Conservation (phyloP, 768 basidiomycete species). For the Paxillus ammoniavirescens region DNA sequence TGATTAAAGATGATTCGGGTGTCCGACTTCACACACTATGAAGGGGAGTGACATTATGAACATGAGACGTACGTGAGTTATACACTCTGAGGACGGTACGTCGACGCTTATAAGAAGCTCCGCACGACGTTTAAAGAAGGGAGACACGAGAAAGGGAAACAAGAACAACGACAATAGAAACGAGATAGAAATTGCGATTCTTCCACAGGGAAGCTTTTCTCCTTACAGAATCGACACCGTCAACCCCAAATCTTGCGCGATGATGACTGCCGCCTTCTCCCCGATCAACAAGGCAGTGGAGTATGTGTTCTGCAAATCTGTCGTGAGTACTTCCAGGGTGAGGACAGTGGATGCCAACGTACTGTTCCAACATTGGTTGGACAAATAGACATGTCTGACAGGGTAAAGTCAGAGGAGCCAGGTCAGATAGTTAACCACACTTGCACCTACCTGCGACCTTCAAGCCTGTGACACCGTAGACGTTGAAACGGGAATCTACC, state of each 20-base stretch:
- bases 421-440: neutral
- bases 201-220: too few relatives aligned
- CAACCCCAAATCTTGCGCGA: neutral
- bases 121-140: too few relatives aligned
- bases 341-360: neutral
- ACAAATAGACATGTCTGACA: conserved; percentile 35
- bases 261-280: conserved; percentile 31
- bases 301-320: conserved; percentile 34
- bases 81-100: too few relatives aligned
- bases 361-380: conserved; percentile 8
- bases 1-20: too few relatives aligned
- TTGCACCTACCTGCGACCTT: conserved; percentile 54
- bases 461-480: conserved; percentile 57
- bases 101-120: too few relatives aligned
- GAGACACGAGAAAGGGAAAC: too few relatives aligned
- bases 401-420: neutral
- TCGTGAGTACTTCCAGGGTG: neutral
- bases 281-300: conserved; percentile 43
- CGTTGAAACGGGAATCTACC: conserved; percentile 58
- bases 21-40: too few relatives aligned
- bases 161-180: too few relatives aligned
- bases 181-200: too few relatives aligned
- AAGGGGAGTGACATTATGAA: too few relatives aligned
- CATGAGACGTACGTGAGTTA: too few relatives aligned
- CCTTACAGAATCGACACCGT: too few relatives aligned